phyloP scores from a whole-genome alignment of 106 monocot genomes.

The Cymbidium sinense region DNA sequence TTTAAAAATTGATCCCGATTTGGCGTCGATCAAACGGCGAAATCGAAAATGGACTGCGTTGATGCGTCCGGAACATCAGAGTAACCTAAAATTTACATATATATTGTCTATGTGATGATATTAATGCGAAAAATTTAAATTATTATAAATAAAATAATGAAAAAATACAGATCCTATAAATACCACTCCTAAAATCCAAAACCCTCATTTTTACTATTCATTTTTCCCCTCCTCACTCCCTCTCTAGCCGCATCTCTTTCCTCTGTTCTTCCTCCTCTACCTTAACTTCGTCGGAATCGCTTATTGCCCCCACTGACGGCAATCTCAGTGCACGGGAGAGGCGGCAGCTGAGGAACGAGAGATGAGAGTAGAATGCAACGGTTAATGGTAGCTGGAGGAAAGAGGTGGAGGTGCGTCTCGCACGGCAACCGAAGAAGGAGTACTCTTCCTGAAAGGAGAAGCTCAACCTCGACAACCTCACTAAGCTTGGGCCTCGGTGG shows the following conservation, averaged over 20 bases:
- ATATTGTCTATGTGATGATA: too few relatives aligned
- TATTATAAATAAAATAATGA: too few relatives aligned
- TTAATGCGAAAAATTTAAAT: too few relatives aligned
- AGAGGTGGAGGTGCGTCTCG: slow-evolving; percentile 69
- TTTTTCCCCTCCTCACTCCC: background rate
- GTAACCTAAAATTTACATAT: too few relatives aligned
- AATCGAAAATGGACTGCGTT: too few relatives aligned
- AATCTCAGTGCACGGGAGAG: slow-evolving; percentile 64
- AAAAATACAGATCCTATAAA: too few relatives aligned
- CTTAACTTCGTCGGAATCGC: background rate
- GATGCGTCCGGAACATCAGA: too few relatives aligned
- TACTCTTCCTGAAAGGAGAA: slow-evolving; percentile 55
- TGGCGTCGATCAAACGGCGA: too few relatives aligned
- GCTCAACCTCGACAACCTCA: slow-evolving; percentile 81
- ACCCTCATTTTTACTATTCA: background rate
- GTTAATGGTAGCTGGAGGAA: slow-evolving; percentile 51
- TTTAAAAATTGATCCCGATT: too few relatives aligned
- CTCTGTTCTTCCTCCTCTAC: background rate
- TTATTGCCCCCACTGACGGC: background rate
- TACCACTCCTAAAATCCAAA: background rate
- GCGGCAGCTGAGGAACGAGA: slow-evolving; percentile 64
- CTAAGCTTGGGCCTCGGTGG: slow-evolving; percentile 69
- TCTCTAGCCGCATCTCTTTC: background rate
- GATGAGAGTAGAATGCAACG: slow-evolving; percentile 45
- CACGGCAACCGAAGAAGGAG: slow-evolving; percentile 61